These are phyloP conservation scores for Phytophthora rubi DNA, from an alignment of 352 stramenopile species.

Conservation along the genomic window DNA sequence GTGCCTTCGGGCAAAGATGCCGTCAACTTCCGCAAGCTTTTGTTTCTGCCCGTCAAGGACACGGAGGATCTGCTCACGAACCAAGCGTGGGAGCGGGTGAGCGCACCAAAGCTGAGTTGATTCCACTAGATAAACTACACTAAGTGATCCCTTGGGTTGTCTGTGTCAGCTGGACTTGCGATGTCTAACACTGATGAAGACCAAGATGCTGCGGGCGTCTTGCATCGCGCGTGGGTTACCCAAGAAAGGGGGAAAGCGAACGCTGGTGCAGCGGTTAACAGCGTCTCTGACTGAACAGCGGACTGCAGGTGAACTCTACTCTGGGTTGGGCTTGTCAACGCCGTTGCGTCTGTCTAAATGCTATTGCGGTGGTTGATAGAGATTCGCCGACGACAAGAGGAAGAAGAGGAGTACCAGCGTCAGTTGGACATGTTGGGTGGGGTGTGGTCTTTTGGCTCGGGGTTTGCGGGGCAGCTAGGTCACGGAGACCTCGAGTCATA, in stretches of 20 bases:
- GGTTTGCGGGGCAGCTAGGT: conserved; percentile 71
- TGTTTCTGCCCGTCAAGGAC: conserved; percentile 76
- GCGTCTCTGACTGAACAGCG: conserved; percentile 71
- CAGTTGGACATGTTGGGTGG: conserved; percentile 83
- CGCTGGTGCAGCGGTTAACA: conserved; percentile 60
- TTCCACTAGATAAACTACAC: neutral
- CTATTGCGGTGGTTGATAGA: conserved; percentile 39
- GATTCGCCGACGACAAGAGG: conserved; percentile 56
- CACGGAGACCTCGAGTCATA: conserved; percentile 74
- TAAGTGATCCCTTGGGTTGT: neutral
- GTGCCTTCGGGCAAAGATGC: conserved; percentile 73
- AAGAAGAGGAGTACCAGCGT: conserved; percentile 72
- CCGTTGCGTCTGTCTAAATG: neutral
- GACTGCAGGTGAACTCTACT: conserved; percentile 40
- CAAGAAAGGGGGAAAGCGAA: conserved; percentile 73
- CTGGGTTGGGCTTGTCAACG: no score
- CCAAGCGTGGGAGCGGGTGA: conserved; percentile 71
- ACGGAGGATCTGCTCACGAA: conserved; percentile 75
- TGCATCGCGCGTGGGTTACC: conserved; percentile 70
- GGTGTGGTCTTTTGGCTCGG: conserved; percentile 84
- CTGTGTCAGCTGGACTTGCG: conserved; percentile 66
- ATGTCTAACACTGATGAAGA: conserved; percentile 85
- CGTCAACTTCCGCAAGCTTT: conserved; percentile 81
- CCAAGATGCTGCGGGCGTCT: conserved; percentile 81
- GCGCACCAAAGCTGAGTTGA: neutral